Evolutionary conservation across 225 moss, liverwort and hornwort species (phyloP).

Genomic region (Sphagnum tenellum): DNA sequence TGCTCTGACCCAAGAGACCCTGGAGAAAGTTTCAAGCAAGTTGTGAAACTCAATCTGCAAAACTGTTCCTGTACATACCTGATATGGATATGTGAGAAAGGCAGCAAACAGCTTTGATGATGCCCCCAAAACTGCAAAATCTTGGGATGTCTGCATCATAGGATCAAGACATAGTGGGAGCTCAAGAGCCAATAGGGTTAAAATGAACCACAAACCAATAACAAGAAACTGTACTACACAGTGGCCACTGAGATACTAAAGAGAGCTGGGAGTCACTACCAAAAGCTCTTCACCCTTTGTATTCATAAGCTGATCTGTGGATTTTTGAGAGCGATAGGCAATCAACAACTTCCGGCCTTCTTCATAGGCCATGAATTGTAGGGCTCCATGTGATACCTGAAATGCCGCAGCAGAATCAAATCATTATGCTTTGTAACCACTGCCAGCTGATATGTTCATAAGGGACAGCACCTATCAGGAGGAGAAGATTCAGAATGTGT

Average conservation of each 20-base stretch:
- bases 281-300: constrained; percentile 23
- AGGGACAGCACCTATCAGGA: too few species aligned
- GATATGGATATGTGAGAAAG: constrained; percentile 73
- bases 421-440: too few species aligned
- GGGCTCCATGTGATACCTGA: constrained; percentile 87
- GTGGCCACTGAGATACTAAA: background rate
- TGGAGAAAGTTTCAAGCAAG: too few species aligned
- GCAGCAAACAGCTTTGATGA: constrained; percentile 85
- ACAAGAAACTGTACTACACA: background rate
- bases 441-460: too few species aligned
- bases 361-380: constrained; percentile 97
- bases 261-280: background rate
- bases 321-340: constrained; percentile 21
- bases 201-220: background rate
- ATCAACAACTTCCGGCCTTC: constrained; percentile 61
- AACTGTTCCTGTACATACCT: constrained; percentile 20
- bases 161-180: background rate
- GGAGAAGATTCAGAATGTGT: too few species aligned
- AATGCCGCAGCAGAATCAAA: too few species aligned
- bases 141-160: constrained; percentile 31
- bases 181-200: background rate
- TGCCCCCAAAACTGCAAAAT: constrained; percentile 70
- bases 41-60: background rate
- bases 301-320: background rate
- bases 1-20: background rate